phyloP scores from a whole-genome alignment of 768 basidiomycete genomes.

The Rubroboletus satanas region DNA sequence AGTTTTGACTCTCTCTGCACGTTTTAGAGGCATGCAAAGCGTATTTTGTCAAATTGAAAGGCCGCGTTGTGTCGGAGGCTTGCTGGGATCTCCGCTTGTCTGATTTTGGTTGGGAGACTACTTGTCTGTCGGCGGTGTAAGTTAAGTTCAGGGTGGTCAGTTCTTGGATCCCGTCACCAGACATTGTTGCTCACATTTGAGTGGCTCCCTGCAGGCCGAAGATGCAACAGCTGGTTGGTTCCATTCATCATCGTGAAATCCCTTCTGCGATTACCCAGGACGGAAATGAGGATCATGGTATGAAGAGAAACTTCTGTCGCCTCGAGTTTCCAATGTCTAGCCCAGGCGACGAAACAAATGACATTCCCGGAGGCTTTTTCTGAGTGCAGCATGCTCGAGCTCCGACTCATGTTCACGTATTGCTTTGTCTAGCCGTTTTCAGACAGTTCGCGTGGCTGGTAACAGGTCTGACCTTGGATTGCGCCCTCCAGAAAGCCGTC shows the following conservation, averaged over 20 bases:
- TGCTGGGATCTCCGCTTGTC: constrained; percentile 23
- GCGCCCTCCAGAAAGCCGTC: not conserved
- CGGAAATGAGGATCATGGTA: constrained; percentile 9
- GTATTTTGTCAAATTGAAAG: constrained; percentile 18
- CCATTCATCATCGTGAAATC: constrained; percentile 1
- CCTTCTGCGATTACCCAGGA: not conserved
- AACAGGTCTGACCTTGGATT: constrained; percentile 3
- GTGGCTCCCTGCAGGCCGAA: constrained; percentile 8
- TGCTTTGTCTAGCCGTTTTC: not conserved
- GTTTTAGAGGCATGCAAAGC: constrained; percentile 25
- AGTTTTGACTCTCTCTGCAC: constrained; percentile 20
- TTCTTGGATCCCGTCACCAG: constrained; percentile 3
- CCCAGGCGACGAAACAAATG: not conserved
- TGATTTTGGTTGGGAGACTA: constrained; percentile 16
- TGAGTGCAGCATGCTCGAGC: not conserved
- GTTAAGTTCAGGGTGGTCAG: constrained; percentile 14
- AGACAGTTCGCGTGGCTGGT: not conserved
- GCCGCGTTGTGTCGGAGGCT: constrained; percentile 20
- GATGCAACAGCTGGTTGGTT: not conserved
- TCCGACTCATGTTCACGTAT: not conserved
- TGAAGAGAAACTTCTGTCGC: constrained; percentile 2
- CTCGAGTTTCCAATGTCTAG: not conserved
- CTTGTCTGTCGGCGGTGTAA: constrained; percentile 10
- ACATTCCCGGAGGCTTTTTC: not conserved
- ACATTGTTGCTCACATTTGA: constrained; percentile 12